Conservation (phyloP, 768 basidiomycete species). For the Tylopilus felleus region DNA sequence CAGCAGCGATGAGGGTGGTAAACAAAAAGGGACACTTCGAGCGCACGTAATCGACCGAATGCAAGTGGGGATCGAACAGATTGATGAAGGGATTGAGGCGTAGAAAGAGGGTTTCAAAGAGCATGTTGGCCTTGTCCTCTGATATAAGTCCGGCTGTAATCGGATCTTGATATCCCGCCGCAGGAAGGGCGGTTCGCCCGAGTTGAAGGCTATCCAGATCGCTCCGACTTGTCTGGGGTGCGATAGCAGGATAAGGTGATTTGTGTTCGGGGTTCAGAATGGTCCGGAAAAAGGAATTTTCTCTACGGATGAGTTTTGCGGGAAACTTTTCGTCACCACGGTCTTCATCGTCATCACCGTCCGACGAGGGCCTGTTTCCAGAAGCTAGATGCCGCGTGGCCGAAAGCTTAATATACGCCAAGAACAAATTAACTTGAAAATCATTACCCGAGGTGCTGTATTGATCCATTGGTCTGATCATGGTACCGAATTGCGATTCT, state of each 20-base stretch:
- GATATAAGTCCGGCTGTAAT: slow-evolving; percentile 67
- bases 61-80: slow-evolving; percentile 83
- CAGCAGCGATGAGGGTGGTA: slow-evolving; percentile 79
- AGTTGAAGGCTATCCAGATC: slow-evolving; percentile 37
- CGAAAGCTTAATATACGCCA: slow-evolving; percentile 2
- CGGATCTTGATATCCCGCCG: slow-evolving; percentile 56
- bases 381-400: slow-evolving; percentile 17
- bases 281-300: slow-evolving; percentile 81
- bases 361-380: slow-evolving; percentile 28
- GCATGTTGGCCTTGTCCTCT: slow-evolving; percentile 63
- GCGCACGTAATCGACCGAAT: slow-evolving; percentile 78
- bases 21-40: slow-evolving; percentile 79
- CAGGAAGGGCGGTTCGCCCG: slow-evolving; percentile 34
- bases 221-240: slow-evolving; percentile 30
- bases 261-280: slow-evolving; percentile 73
- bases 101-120: slow-evolving; percentile 77
- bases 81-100: slow-evolving; percentile 89
- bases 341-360: slow-evolving; percentile 64
- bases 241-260: slow-evolving; percentile 31
- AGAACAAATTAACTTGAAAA: background rate
- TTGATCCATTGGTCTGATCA: slow-evolving; percentile 30
- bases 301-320: slow-evolving; percentile 67
- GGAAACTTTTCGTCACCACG: slow-evolving; percentile 69
- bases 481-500: slow-evolving; percentile 28
- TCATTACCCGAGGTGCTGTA: slow-evolving; percentile 29